Percentiles rank a stretch among this genome's conserved stretches.
Conservation (phyloP, 306 rosid genomes). For the Inga laurina region DNA sequence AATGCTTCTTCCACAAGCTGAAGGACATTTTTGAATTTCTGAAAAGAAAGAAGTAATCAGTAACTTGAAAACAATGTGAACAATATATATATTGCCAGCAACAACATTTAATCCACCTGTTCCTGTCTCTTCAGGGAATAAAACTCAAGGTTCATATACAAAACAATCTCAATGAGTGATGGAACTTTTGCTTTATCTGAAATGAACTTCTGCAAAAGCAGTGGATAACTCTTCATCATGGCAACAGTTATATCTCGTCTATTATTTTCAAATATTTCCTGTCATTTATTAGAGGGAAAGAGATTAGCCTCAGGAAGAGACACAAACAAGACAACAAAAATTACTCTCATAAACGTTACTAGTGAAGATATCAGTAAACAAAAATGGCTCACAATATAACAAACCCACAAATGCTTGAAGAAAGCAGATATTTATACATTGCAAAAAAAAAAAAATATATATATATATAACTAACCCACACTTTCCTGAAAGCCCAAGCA, state of each 20-base stretch:
- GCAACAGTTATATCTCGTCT: slow-evolving; percentile 81
- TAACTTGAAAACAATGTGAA: slow-evolving; percentile 23
- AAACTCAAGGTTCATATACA: slow-evolving; percentile 82
- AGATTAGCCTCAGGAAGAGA: slow-evolving; percentile 27
- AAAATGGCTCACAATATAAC: slow-evolving; percentile 1
- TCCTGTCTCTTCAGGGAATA: slow-evolving; percentile 92
- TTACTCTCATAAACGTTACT: slow-evolving; percentile 16
- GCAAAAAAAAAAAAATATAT: not conserved
- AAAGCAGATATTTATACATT: not conserved
- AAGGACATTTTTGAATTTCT: slow-evolving; percentile 81
- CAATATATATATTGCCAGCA: not conserved
- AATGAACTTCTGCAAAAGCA: slow-evolving; percentile 83
- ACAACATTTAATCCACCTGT: slow-evolving; percentile 55
- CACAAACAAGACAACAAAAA: slow-evolving; percentile 17
- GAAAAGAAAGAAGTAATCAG: slow-evolving; percentile 41
- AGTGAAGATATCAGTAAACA: slow-evolving; percentile 10
- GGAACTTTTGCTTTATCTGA: slow-evolving; percentile 86
- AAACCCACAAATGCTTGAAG: slow-evolving; percentile 10
- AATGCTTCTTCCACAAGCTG: slow-evolving; percentile 88
- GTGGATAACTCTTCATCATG: slow-evolving; percentile 84
- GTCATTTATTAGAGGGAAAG: slow-evolving; percentile 36
- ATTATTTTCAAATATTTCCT: slow-evolving; percentile 84
- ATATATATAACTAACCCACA: not conserved
- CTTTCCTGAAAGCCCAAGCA: not conserved
- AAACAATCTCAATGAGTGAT: slow-evolving; percentile 70